Percentiles rank a stretch among this genome's conserved stretches.
Conservation (phyloP, 306 rosid species). For the Sphenostylis stenocarpa region DNA sequence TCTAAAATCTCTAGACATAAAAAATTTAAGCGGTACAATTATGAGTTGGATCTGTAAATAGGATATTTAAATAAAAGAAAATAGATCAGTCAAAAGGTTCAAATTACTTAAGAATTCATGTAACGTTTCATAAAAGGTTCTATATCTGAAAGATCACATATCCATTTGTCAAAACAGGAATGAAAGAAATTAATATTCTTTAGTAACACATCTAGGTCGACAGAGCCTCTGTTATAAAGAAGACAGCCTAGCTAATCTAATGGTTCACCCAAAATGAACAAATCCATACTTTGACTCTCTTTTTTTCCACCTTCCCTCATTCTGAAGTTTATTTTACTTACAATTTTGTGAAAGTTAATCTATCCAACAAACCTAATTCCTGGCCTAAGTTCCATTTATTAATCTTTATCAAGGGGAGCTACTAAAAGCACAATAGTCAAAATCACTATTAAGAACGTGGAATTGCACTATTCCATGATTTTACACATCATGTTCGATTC, state of each 20-base stretch:
- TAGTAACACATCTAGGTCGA: background rate
- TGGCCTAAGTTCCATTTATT: no score
- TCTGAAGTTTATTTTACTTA: no score
- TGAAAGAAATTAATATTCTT: no score
- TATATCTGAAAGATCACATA: background rate
- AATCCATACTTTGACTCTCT: no score
- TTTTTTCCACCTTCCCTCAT: background rate
- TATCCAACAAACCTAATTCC: no score
- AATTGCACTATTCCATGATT: no score
- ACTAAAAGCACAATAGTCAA: no score
- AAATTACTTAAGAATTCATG: background rate
- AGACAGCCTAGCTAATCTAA: background rate
- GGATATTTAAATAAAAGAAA: background rate
- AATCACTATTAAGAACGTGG: no score
- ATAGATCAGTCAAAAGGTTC: background rate
- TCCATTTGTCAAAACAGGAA: background rate
- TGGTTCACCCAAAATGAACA: background rate
- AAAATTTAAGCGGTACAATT: no score
- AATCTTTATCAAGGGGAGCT: no score
- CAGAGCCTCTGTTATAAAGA: background rate
- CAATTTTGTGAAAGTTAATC: background rate
- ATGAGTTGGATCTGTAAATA: no score
- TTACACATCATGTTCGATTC: no score
- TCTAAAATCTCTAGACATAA: background rate
- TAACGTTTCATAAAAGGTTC: background rate